Conservation (phyloP, 2,329 filamentous ascomycete species). For the Diaporthe aspalathi region DNA sequence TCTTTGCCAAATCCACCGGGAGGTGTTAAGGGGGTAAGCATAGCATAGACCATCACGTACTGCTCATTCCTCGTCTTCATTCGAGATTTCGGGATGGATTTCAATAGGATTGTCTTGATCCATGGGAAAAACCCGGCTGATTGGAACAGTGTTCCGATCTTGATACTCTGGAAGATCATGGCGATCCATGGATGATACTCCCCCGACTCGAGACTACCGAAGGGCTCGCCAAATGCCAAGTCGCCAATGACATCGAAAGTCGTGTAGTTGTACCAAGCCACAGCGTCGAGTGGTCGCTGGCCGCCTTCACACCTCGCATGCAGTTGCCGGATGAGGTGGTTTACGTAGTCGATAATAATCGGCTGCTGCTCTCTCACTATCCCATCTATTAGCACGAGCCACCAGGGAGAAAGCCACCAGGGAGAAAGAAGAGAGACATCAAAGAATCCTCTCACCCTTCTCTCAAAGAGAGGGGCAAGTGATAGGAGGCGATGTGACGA, state of each 20-base stretch:
- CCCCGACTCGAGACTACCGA: slow-evolving; percentile 33
- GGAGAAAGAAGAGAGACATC: not conserved
- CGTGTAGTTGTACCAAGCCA: slow-evolving; percentile 38
- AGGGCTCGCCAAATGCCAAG: slow-evolving; percentile 37
- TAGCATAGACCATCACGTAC: not conserved
- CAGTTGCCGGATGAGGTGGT: slow-evolving; percentile 30
- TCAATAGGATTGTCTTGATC: slow-evolving; percentile 3
- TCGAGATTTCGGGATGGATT: slow-evolving; percentile 9
- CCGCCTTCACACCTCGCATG: slow-evolving; percentile 16
- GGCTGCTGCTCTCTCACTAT: slow-evolving; percentile 34
- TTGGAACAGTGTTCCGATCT: slow-evolving; percentile 1
- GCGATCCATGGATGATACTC: slow-evolving; percentile 37
- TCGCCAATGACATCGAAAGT: slow-evolving; percentile 38
- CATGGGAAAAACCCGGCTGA: slow-evolving; percentile 22
- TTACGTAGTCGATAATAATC: slow-evolving; percentile 34
- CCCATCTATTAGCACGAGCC: not conserved
- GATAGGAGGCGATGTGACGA: too few relatives aligned
- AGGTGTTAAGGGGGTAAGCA: too few relatives aligned
- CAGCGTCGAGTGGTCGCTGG: slow-evolving; percentile 1
- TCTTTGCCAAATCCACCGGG: not conserved
- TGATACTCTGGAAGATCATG: slow-evolving; percentile 38
- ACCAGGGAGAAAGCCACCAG: not conserved
- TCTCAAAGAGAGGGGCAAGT: too few relatives aligned
- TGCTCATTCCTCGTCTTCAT: slow-evolving; percentile 26
- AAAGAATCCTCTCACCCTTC: too few relatives aligned